Evolutionary conservation across 768 basidiomycete genomes (phyloP), one percentile per base, ranked within the genome.

Genomic region (Xerocomellus intermedius): DNA sequence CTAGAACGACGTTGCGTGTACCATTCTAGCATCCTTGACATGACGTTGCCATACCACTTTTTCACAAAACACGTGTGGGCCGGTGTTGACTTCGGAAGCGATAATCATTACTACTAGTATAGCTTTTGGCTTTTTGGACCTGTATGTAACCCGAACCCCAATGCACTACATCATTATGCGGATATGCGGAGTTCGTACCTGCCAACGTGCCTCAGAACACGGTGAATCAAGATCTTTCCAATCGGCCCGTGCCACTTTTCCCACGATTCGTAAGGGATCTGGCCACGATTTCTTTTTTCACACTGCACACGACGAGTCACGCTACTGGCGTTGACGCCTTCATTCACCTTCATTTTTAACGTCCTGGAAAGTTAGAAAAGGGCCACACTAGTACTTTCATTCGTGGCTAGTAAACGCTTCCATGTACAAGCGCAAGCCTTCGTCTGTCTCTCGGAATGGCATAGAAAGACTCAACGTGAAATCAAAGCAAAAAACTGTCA

Each of bases 141-240:
- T 54, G 62, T 48, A 55, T 61, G 59, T 64, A 55, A 63, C 58
- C 16, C 36, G 46, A 55, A 59, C 60, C 53, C 53, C 45, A 52
- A 52, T 47, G 28, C 30, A 37, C 50, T 51, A 39, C 35, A 52
- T 50, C 37, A 46, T 58, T 14, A 32, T 39, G 43, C 46, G 30
- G 37, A 59, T 55, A 48, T 54, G 55, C 42, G 51, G 52, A 52
- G 36, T 48, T 26, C 19, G 64, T 65, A 52, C 57, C 62, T 57
- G 42, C n/a, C 64, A 66, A 60, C 61, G 56, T 65, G 64, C 24
- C 38, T 44, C 36, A 45, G 55, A 68, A 64, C n/a, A n/a, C n/a
- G 59, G 59, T 42, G 63, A 62, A 67, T 65, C 66, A 56, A 60
- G 60, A 66, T 68, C 60, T 39, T 47, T 42, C n/a, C 8, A 28